These are phyloP conservation scores for Saksenaea vasiformis DNA, from an alignment of 371 early-diverging fungal genomes.

Conservation along the genomic window DNA sequence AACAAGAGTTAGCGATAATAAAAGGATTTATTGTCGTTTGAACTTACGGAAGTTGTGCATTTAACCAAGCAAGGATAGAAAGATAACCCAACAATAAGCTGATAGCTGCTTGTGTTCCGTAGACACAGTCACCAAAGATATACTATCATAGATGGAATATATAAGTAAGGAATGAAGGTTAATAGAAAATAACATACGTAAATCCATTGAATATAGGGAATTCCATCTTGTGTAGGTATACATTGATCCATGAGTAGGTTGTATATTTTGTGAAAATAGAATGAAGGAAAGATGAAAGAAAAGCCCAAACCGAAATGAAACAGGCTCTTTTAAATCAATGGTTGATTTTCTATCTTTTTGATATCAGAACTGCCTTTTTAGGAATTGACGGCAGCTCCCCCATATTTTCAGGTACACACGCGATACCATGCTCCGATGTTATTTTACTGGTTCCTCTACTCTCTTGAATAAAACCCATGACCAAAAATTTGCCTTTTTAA, in stretches of 20 bases:
- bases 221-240: constrained; percentile 30
- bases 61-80: constrained; percentile 71
- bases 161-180: not conserved
- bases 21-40: not conserved
- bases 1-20: not conserved
- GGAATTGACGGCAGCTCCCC: constrained; percentile 1
- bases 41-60: constrained; percentile 75
- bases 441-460: not conserved
- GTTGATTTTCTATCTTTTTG: constrained; percentile 8
- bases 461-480: not conserved
- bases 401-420: constrained; percentile 14
- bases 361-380: constrained; percentile 15
- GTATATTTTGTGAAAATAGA: constrained; percentile 3
- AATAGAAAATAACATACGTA: constrained; percentile 24
- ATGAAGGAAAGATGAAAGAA: constrained; percentile 6
- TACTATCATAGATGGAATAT: constrained; percentile 16
- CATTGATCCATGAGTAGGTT: constrained; percentile 20
- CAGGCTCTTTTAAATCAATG: constrained; percentile 7
- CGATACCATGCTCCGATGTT: constrained; percentile 10
- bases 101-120: constrained; percentile 37
- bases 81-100: constrained; percentile 54
- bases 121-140: constrained; percentile 56
- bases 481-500: constrained; percentile 1
- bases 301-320: not conserved
- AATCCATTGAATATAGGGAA: constrained; percentile 35